phyloP scores from a whole-genome alignment of 768 basidiomycete genomes.

The Piloderma croceum region DNA sequence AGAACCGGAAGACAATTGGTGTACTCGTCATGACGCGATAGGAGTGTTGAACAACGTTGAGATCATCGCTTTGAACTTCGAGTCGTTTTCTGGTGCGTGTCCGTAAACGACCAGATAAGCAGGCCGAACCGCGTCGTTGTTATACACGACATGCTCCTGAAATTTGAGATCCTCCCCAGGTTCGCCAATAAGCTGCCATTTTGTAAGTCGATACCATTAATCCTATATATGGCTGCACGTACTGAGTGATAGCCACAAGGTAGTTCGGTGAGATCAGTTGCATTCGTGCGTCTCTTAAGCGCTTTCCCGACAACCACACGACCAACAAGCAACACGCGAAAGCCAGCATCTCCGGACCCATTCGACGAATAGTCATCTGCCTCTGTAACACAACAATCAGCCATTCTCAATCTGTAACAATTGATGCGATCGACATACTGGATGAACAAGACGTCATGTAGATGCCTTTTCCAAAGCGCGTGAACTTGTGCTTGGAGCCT shows the following conservation, averaged over 20 bases:
- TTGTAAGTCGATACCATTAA: neutral
- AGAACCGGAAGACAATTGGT: no score
- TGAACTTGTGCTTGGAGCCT: slow-evolving; percentile 55
- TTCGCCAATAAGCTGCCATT: slow-evolving; percentile 56
- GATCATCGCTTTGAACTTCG: neutral
- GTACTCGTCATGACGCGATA: neutral
- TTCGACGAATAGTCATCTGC: slow-evolving; percentile 60
- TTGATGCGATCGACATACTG: slow-evolving; percentile 34
- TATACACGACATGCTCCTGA: slow-evolving; percentile 66
- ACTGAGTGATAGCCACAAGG: slow-evolving; percentile 66
- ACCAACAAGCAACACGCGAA: slow-evolving; percentile 50
- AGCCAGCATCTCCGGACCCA: slow-evolving; percentile 32
- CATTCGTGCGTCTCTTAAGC: slow-evolving; percentile 44
- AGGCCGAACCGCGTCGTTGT: slow-evolving; percentile 66
- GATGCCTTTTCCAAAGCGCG: slow-evolving; percentile 62
- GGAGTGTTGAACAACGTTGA: neutral
- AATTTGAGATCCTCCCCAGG: slow-evolving; percentile 63
- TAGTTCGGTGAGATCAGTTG: slow-evolving; percentile 40
- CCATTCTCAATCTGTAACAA: neutral
- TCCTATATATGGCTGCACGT: slow-evolving; percentile 18
- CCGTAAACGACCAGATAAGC: slow-evolving; percentile 71
- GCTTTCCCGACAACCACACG: slow-evolving; percentile 63
- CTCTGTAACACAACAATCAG: slow-evolving; percentile 33
- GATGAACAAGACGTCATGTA: slow-evolving; percentile 64
- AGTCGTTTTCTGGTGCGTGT: slow-evolving; percentile 12